Base-by-base conservation (phyloP, 2,329 filamentous ascomycete species). In the Cadophora sp. region DNA sequence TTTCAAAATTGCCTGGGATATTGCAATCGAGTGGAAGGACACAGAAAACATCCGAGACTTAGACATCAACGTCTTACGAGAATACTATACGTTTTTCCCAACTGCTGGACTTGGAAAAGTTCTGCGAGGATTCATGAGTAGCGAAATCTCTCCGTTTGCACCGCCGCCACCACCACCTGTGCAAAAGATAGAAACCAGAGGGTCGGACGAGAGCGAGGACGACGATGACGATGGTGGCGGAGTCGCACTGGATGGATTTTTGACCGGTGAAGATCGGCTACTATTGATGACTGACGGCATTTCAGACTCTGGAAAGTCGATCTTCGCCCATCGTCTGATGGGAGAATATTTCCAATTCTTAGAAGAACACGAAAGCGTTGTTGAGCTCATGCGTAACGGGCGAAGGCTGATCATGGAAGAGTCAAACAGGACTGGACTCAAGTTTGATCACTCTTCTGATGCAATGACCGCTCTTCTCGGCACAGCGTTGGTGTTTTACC, bases 1-100 rank as follows among this genome's bases (percentile, higher is more conserved):
- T 0, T 97, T 91, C 79, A 88, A 90, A 70, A 84, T 96, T 18
- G 96, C 96, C 0, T 99, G 96, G 96, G 91, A 93, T 73, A 90
- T 97, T 68, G 86, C 91, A 36, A 83, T 99, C 66, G 93, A 98
- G 76, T 98, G 95, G 92, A 87, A 91, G 72, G 94, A 97, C 78
- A 82, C 88, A 50, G 89, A 92, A 73, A 87, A 87, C 56, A 85
- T 96, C 58, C 82, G 85, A n/a, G 87, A 93, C 30, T 91, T 93
- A 82, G 94, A 98, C 75, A 85, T 88, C 51, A 87, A 87, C 51
- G 82, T 95, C n/a, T 81, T 99, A 27, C 85, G 90, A 64, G 89
- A 94, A 71, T 99, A 95, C 76, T 91, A 93, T 69, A 82, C 84
- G 3, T 89, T 96, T 72, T 99, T 99, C 73, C 93, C 94, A 0